Evolutionary conservation across 2,329 filamentous ascomycete species (phyloP).

Genomic region (Fusarium stilboides): DNA sequence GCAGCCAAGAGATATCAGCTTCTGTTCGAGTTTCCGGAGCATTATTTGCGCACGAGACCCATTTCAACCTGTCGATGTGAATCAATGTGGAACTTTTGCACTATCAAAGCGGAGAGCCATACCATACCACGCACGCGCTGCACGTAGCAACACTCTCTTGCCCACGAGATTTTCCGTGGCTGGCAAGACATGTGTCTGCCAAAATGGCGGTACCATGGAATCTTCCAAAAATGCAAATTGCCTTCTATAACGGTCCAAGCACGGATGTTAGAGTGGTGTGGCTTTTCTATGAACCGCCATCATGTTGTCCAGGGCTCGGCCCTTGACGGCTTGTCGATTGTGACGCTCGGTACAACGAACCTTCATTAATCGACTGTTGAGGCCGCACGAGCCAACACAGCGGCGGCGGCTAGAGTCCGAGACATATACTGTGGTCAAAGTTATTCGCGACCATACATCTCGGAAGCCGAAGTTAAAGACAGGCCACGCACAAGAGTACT

Average conservation of each 20-base stretch:
- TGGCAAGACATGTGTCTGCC: conserved; percentile 11
- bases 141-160: conserved; percentile 12
- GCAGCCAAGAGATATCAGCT: conserved; percentile 30
- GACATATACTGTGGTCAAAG: conserved; percentile 11
- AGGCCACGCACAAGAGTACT: conserved; percentile 16
- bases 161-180: conserved; percentile 21
- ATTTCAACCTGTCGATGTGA: conserved; percentile 20
- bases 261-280: conserved; percentile 35
- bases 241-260: conserved; percentile 42
- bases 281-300: conserved; percentile 30
- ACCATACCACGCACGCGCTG: conserved; percentile 16
- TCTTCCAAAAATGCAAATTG: conserved; percentile 23
- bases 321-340: conserved; percentile 26
- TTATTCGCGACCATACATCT: conserved; percentile 15
- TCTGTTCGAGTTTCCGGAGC: conserved; percentile 13
- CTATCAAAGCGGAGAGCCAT: conserved; percentile 37
- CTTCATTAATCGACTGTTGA: conserved; percentile 28
- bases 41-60: conserved; percentile 34
- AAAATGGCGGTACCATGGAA: conserved; percentile 21
- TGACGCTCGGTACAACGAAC: conserved; percentile 19
- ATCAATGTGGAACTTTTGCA: conserved; percentile 44
- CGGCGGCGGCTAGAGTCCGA: conserved; percentile 31
- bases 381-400: conserved; percentile 33
- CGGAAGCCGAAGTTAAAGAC: conserved; percentile 27
- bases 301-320: conserved; percentile 21